Base-by-base conservation (phyloP, 805 yeast species). In the Pichia gijzeniarum region DNA sequence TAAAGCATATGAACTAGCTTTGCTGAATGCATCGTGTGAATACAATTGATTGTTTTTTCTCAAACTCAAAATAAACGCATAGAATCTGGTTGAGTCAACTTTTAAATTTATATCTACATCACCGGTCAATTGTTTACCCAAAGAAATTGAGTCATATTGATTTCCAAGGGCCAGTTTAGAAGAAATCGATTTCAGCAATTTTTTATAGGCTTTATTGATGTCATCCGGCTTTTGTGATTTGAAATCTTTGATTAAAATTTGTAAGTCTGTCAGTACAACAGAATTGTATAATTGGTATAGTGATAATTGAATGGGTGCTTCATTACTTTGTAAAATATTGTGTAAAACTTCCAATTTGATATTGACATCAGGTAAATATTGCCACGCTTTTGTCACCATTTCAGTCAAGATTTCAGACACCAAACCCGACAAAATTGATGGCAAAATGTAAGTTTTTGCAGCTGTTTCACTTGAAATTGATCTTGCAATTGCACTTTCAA, bases 31-130 rank as follows among this genome's bases (percentile, higher is more conserved):
- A 36, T 59, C 54, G 47, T 57, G 57, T 3, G 53, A 40, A 38
- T 67, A 64, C 47, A 52, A 71, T 61, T 41, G 69, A 59, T 55
- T 74, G 75, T 55, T 75, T 40, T 64, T 76, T 50, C 74, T 64
- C 20, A 82, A 53, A 1, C 77, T 69, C 50, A 79, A 61, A 14
- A 77, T 65, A 20, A 76, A 64, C 0, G 83, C 74, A 45, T 72
- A 67, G 27, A 67, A 61, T 0, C 55, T 48, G 0, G 67, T 50
- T 2, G 65, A 55, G 20, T 63, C 55, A 20, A 58, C 33, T 1
- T 43, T 21, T 6, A 41, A 27, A 25, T 44, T 38, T 13, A 56
- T 22, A 13, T 55, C 46, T 7, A 57, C 47, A 1, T 37, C 8
- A 3, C 69, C 69, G 5, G 9, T 32, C 1, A 58, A 19, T 1